These are phyloP conservation scores for Paracoccidioides lutzii DNA, from an alignment of 2,329 filamentous ascomycete species.

Conservation along the genomic window DNA sequence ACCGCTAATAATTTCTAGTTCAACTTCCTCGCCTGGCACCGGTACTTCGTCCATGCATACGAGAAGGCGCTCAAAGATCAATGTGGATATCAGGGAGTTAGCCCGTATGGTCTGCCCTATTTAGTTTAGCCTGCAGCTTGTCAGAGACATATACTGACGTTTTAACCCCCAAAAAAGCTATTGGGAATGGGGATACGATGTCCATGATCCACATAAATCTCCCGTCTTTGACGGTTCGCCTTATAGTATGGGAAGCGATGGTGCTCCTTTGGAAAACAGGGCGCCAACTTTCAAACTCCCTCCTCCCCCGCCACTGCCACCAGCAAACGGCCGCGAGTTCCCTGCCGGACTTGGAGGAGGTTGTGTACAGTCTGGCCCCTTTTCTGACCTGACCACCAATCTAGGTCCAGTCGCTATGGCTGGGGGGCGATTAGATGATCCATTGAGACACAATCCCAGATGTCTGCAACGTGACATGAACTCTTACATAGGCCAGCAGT, in stretches of 20 bases:
- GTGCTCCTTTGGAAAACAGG: conserved; percentile 6
- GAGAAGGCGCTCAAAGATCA: conserved; percentile 28
- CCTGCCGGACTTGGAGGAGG: conserved; percentile 17
- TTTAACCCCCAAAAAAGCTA: conserved; percentile 10
- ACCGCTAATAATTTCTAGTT: background rate
- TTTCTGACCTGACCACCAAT: conserved; percentile 26
- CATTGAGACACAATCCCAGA: conserved; percentile 22
- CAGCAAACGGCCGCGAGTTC: conserved; percentile 16
- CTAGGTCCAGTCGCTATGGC: conserved; percentile 17
- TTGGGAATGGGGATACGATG: conserved; percentile 19
- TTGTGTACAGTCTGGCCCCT: conserved; percentile 19
- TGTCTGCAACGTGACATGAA: conserved; percentile 30
- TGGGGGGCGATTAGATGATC: background rate
- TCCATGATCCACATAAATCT: conserved; percentile 11
- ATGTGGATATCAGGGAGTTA: conserved; percentile 27
- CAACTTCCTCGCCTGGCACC: conserved; percentile 25
- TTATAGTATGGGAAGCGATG: conserved; percentile 20
- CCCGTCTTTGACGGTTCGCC: conserved; percentile 19
- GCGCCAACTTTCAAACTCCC: background rate
- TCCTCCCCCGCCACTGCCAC: conserved; percentile 5
- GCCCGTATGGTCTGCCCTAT: background rate
- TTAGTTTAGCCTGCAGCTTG: background rate
- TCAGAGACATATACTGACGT: background rate
- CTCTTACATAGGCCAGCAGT: conserved; percentile 8
- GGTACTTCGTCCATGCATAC: conserved; percentile 25